phyloP scores from a whole-genome alignment of 768 basidiomycete species.

The Lactifluus echinatus region DNA sequence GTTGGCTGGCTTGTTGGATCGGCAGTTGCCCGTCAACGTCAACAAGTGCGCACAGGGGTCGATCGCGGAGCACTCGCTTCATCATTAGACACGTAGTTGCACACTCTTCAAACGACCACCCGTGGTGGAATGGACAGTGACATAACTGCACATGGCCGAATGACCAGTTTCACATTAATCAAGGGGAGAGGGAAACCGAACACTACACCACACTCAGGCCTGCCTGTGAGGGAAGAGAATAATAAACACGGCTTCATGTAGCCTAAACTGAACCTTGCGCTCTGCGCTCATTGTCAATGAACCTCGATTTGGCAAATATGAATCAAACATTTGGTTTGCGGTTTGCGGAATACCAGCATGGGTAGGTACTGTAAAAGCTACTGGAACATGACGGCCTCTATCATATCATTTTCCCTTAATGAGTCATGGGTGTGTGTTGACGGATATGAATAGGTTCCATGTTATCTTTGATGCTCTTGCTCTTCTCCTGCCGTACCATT shows the following conservation, averaged over 20 bases:
- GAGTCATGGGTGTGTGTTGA: not conserved
- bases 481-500: not conserved
- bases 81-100: no score
- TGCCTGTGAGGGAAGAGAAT: no score
- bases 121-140: not conserved
- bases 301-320: not conserved
- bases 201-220: not conserved
- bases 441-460: slow-evolving; percentile 22
- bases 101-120: no score
- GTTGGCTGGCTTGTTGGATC: no score
- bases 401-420: not conserved
- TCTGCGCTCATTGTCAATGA: slow-evolving; percentile 1
- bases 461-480: slow-evolving; percentile 17
- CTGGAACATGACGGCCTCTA: not conserved
- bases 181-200: not conserved
- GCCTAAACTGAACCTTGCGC: not conserved
- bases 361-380: not conserved
- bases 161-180: not conserved
- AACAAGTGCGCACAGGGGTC: no score
- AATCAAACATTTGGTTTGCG: not conserved
- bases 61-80: slow-evolving; percentile 8
- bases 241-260: not conserved
- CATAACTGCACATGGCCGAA: not conserved
- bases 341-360: not conserved
- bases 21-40: not conserved